Evolutionary conservation across 768 basidiomycete genomes (phyloP), one percentile per base, ranked within the genome.

Genomic region (Leccinellum albellum): DNA sequence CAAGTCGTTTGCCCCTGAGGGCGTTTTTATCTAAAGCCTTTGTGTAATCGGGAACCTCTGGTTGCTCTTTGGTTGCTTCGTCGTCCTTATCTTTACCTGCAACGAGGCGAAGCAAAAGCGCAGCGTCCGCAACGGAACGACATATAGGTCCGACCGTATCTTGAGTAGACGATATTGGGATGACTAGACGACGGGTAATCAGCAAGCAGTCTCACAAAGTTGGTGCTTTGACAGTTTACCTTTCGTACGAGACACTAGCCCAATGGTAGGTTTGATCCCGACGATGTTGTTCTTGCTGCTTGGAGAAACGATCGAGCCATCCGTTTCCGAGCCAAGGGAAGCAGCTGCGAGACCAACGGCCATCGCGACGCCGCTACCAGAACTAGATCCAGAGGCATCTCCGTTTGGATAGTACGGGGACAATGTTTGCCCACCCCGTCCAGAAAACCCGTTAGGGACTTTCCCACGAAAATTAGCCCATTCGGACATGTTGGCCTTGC

Each of bases 141-240:
- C 79, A 74, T 66, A 86, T 78, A 0, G 85, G 83, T 0, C 85
- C 85, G 3, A 81, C 73, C 4, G 84, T 81, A 63, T 85, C 85
- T 66, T 85, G 83, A 58, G 83, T 76, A 12, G 67, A 70, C 1
- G 82, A 84, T 21, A 83, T 81, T 1, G 85, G 84, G 15, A 85
- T 72, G 17, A 85, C 84, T 83, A 54, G 6, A 31, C 40, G 31
- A 24, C 10, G 0, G 2, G n/a, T 8, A 9, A 24, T 62, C 6
- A 51, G 40, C 14, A 21, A 29, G 14, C 5, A 3, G 5, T 46
- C 42, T 15, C 14, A 6, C 17, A 15, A 42, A 3, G 1, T 42
- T 24, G 17, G 4, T 21, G 10, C 47, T 2, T 44, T 9, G 13
- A 17, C 52, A 23, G 0, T 64, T 52, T 57, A 75, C 75, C 76